Evolutionary conservation across 2,329 filamentous ascomycete genomes (phyloP).

Genomic region (Didymellaceae sp.): DNA sequence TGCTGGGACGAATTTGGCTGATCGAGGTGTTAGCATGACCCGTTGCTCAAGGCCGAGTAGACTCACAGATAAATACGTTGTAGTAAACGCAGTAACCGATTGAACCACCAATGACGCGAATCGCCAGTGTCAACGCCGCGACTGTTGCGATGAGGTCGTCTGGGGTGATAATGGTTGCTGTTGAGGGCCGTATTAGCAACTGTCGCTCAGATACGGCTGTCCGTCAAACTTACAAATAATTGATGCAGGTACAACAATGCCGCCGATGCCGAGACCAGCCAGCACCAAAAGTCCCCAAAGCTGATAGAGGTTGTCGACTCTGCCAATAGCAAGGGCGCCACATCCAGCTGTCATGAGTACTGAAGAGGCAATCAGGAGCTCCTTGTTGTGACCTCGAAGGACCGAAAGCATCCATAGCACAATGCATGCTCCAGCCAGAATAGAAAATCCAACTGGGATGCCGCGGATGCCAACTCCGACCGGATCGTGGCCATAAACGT

Average conservation of each 20-base stretch:
- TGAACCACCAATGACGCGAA: constrained; percentile 70
- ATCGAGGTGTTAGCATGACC: background rate
- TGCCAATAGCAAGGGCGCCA: constrained; percentile 60
- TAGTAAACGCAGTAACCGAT: constrained; percentile 65
- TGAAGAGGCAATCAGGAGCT: constrained; percentile 65
- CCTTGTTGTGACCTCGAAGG: constrained; percentile 65
- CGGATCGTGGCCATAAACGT: constrained; percentile 61
- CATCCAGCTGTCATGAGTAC: constrained; percentile 72
- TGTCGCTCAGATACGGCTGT: background rate
- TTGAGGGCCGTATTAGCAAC: constrained; percentile 6
- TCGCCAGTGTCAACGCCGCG: constrained; percentile 69
- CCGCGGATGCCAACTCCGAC: constrained; percentile 68
- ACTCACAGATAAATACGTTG: constrained; percentile 41
- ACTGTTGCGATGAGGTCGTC: constrained; percentile 74
- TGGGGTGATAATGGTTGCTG: constrained; percentile 70
- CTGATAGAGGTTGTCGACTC: constrained; percentile 59
- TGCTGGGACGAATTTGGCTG: constrained; percentile 32
- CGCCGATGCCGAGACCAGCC: constrained; percentile 69
- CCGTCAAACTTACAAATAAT: constrained; percentile 57
- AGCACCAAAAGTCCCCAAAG: constrained; percentile 65
- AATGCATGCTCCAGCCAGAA: constrained; percentile 67
- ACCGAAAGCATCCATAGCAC: constrained; percentile 64
- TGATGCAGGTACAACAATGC: constrained; percentile 70
- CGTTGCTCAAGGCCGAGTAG: too few species aligned
- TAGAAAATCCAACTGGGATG: constrained; percentile 68